phyloP scores from a whole-genome alignment of 495 filamentous ascomycete genomes.

The Penicillium soppii region DNA sequence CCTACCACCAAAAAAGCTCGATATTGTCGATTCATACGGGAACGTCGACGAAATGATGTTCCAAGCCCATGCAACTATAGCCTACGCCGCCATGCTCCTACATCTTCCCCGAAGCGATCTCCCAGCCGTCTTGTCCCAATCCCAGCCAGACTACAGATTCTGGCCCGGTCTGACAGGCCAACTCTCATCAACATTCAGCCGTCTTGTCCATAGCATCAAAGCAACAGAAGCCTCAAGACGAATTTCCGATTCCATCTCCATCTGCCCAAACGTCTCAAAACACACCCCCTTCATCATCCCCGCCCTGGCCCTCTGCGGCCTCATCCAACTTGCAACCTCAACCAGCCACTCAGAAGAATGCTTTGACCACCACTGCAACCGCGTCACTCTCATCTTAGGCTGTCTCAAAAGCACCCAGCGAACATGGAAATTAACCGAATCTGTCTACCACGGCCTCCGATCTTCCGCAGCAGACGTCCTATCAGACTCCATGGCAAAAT shows the following conservation, averaged over 20 bases:
- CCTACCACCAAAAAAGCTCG: conserved; percentile 37
- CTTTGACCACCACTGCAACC: conserved; percentile 42
- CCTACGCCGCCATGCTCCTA: conserved; percentile 42
- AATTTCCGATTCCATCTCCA: conserved; percentile 37
- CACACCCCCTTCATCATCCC: conserved; percentile 39
- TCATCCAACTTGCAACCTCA: conserved; percentile 40
- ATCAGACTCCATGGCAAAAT: conserved; percentile 32
- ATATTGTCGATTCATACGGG: conserved; percentile 45
- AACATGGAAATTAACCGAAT: conserved; percentile 34
- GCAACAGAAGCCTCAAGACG: conserved; percentile 42
- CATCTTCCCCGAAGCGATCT: conserved; percentile 44
- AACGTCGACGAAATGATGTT: conserved; percentile 49
- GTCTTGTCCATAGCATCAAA: conserved; percentile 42
- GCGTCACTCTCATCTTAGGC: conserved; percentile 40
- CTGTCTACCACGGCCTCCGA: conserved; percentile 29
- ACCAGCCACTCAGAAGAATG: conserved; percentile 38
- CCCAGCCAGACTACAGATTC: conserved; percentile 26
- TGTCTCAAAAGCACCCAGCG: conserved; percentile 36
- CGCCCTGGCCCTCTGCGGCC: conserved; percentile 33
- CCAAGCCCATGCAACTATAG: conserved; percentile 41
- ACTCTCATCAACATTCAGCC: conserved; percentile 36
- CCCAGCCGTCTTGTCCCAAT: conserved; percentile 25
- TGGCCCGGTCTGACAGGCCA: conserved; percentile 29
- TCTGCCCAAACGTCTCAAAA: conserved; percentile 39
- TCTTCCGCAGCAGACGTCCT: conserved; percentile 33